phyloP scores from a whole-genome alignment of 108 stramenopile genomes.

The Hondaea fermentalgiana region DNA sequence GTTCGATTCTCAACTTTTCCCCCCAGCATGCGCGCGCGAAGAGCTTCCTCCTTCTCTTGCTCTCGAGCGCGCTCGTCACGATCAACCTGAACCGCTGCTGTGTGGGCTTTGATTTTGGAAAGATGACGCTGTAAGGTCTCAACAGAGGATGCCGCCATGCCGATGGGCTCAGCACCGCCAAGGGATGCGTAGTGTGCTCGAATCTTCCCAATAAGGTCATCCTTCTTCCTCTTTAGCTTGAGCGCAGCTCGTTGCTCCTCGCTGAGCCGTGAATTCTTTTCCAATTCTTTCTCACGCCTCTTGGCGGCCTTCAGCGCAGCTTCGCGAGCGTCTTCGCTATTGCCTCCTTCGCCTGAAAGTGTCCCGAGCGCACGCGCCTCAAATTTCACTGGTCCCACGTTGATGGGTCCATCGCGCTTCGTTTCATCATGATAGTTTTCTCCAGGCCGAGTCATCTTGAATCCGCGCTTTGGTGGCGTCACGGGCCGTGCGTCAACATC shows the following conservation, averaged over 20 bases:
- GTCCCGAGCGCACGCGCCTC: background rate
- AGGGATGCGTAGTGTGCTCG: background rate
- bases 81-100: background rate
- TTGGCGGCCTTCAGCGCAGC: background rate
- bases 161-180: background rate
- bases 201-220: background rate
- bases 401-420: background rate
- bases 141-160: background rate
- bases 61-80: background rate
- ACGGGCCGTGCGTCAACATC: background rate
- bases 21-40: background rate
- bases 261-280: background rate
- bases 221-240: conserved; percentile 8
- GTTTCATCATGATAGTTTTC: background rate
- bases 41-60: background rate
- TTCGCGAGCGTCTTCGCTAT: background rate
- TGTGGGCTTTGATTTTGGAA: background rate
- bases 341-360: background rate
- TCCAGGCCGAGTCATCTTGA: background rate
- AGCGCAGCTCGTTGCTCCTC: background rate
- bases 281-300: background rate
- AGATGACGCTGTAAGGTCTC: conserved; percentile 2
- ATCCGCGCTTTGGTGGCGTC: background rate
- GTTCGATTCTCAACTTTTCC: background rate
- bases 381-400: background rate